Base-by-base conservation (phyloP, 305 asterid species). In the Coffea humblotiana region DNA sequence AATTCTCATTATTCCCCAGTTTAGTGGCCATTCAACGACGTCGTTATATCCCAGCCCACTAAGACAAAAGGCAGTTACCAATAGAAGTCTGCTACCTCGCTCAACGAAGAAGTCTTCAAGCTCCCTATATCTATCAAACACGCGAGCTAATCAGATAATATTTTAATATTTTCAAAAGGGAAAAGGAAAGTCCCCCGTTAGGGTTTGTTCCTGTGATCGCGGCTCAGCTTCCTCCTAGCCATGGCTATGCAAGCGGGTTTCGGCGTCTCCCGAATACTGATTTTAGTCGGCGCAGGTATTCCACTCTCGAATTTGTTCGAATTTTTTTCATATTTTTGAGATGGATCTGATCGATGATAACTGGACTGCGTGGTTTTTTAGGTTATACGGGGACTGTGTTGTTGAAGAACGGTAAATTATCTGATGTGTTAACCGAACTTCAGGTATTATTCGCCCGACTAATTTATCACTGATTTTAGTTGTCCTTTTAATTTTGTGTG, bases 161-260 rank as follows among this genome's bases (percentile, higher is more conserved):
- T 10, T 14, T 10, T 15, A 54, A 11, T 1, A 56, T 40, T 5
- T 40, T 40, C 6, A 56, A 18, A 16, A 18, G n/a, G n/a, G 11
- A 1, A 48, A 12, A 48, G 13, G 16, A 69, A 25, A 6, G 11
- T n/a, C 40, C 10, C 10, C 16, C 21, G 58, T 68, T 64, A 81
- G 84, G 87, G 84, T 78, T 84, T 74, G 72, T 65, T 49, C 49
- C 45, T 58, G 47, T 8, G 43, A 63, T 25, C 43, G 7, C 18
- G 12, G 60, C 49, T 27, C 52, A 25, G 29, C 37, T 74, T 15
- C 29, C 16, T 19, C 49, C 64, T 32, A 75, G 81, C 87, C 84
- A 94, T 94, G 97, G 97, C 97, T 80, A 77, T 90, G 96, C 96
- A 92, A 69, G 88, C 93, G 78, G 95, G 97, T 51, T 83, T 94